Evolutionary conservation across 2,329 filamentous ascomycete genomes (phyloP), one percentile per base, ranked within the genome.

Genomic region (Capronia americana): DNA sequence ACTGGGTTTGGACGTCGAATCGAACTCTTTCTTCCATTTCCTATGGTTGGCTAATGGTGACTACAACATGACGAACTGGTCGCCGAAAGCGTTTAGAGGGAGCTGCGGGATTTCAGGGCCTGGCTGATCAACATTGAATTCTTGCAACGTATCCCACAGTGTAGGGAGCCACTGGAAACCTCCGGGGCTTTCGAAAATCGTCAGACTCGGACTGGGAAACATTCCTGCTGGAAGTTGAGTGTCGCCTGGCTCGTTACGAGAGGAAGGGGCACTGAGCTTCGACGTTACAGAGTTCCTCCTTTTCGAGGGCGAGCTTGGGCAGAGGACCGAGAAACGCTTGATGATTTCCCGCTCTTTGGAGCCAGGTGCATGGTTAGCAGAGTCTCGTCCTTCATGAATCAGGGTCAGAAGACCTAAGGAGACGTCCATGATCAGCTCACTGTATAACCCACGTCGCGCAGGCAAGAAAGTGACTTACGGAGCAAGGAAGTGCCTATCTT

Each of bases 401-500:
- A 58, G 24, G 23, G 32, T 26, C 11, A 58, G 32, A 1, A 58
- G 56, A 26, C 56, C 56, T 46, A 58, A 38, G 2, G 23, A 41
- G 24, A 12, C 4, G 20, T 17, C 23, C 20, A 11, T 34, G 10
- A 26, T 58, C 56, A 58, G 34, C 14, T 5, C 24, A 8, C 24
- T 51, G 48, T 3, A 14, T 11, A 7, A 17, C 41, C 48, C 23
- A n/a, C 11, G 11, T 51, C n/a, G 48, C 17, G 4, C 14, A 51
- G 8, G 11, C 23, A 34, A 24, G 28, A 60, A 38, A 28, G 28
- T 4, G 28, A 61, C 63, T 65, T 56, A 61, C 63, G 63, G 26
- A 65, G 57, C 50, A 61, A 23, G 6, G 44, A 38, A 8, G n/a
- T 44, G 24, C 63, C 63, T 12, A 65, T 26, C 30, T 24, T 55